Conservation (phyloP, 257 asterid genomes). For the Thymus quinquecostatus region DNA sequence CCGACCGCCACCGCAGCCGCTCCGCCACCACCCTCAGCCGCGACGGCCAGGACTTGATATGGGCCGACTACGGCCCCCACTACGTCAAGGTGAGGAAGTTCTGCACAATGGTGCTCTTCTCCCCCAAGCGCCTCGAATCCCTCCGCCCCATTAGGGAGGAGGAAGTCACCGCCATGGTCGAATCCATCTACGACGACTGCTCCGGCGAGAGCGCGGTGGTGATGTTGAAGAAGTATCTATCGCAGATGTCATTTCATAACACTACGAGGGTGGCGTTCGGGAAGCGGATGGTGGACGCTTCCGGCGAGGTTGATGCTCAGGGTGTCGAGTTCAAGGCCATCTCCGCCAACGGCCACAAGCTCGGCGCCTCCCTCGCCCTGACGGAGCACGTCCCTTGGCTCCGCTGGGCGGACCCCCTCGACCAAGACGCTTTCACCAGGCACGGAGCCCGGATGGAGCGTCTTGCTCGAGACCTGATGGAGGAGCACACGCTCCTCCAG, state of each 20-base stretch:
- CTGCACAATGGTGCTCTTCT: neutral
- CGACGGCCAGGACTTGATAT: conserved; percentile 59
- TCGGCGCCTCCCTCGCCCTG: neutral
- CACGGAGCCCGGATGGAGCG: neutral
- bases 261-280: neutral
- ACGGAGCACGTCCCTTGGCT: neutral
- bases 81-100: conserved; percentile 75
- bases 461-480: neutral
- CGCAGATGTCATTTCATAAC: neutral
- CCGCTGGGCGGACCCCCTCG: neutral
- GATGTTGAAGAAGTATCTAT: no score
- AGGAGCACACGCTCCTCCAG: no score
- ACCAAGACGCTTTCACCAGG: neutral
- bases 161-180: neutral
- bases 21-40: conserved; percentile 42
- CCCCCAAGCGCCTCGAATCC: neutral
- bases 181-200: neutral
- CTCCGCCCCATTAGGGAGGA: neutral
- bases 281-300: neutral
- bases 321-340: neutral
- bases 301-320: neutral
- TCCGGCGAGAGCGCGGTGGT: no score
- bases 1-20: conserved; percentile 65
- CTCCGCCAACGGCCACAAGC: neutral
- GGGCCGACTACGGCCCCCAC: conserved; percentile 36